Percentiles rank a stretch among this genome's conserved stretches.
phyloP scores from a whole-genome alignment of 2,329 filamentous ascomycete genomes.

The Didymellaceae sp. region DNA sequence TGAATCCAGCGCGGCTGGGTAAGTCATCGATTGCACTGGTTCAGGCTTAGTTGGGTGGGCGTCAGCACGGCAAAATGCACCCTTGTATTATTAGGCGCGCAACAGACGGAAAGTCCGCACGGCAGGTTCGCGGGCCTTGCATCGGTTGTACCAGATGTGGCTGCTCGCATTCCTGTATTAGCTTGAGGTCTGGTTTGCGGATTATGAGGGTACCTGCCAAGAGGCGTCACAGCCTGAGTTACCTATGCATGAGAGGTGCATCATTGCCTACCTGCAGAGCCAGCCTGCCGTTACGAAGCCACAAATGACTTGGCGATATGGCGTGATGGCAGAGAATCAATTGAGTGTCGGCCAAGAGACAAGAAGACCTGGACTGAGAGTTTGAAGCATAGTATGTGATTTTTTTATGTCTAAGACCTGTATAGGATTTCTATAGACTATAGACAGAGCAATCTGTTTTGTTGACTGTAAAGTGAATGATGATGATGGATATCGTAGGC shows the following conservation, averaged over 20 bases:
- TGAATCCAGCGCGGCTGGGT: background rate
- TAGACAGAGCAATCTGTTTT: background rate
- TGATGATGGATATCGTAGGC: background rate
- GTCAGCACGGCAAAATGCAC: conserved; percentile 11
- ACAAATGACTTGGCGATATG: background rate
- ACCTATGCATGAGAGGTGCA: background rate
- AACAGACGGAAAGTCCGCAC: conserved; percentile 1
- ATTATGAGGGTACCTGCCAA: conserved; percentile 14
- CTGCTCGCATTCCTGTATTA: conserved; percentile 10
- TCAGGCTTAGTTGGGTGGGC: background rate
- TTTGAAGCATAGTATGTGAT: background rate
- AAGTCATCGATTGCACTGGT: background rate
- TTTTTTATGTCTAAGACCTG: conserved; percentile 11
- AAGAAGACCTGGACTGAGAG: background rate
- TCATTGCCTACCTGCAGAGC: conserved; percentile 1
- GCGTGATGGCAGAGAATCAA: no score
- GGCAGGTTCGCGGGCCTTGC: conserved; percentile 1
- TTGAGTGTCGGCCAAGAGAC: no score
- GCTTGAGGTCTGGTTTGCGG: background rate
- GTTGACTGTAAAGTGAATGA: background rate
- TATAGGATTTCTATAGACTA: conserved; percentile 19
- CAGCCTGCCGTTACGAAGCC: background rate
- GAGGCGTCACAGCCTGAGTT: conserved; percentile 5
- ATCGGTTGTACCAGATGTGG: conserved; percentile 4
- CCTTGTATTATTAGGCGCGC: conserved; percentile 3